Evolutionary conservation across 108 stramenopile species (phyloP).

Genomic region (Nannochloropsis oceanica): DNA sequence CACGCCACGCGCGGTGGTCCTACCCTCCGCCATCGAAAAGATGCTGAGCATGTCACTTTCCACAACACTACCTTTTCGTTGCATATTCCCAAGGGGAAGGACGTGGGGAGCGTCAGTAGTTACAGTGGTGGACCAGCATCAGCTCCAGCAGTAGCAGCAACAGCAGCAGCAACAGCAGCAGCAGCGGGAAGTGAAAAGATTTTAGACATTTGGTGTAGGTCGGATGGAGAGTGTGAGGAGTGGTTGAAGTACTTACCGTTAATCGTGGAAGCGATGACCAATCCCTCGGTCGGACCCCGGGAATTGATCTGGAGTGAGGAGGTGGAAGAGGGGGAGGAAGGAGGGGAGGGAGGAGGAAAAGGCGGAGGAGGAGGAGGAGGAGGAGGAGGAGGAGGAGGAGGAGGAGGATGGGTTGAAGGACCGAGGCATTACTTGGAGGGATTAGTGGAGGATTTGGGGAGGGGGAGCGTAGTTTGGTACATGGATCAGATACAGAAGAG

Average conservation of each 20-base stretch:
- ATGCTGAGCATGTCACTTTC: not conserved
- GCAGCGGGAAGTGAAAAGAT: not conserved
- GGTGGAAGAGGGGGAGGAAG: not conserved
- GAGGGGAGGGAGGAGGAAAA: not conserved
- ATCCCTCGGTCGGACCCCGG: not conserved
- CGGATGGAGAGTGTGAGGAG: not conserved
- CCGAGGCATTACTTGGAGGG: not conserved
- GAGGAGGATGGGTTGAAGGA: not conserved
- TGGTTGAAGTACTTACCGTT: not conserved
- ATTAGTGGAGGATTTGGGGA: not conserved
- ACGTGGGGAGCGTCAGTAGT: not conserved
- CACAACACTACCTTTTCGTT: not conserved
- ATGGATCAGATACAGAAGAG: not conserved
- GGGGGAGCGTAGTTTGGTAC: not conserved
- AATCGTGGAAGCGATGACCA: not conserved
- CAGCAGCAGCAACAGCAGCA: not conserved
- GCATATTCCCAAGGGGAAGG: not conserved
- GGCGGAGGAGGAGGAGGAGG: not conserved
- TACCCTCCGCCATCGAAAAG: not conserved
- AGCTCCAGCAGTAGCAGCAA: not conserved
- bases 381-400: not conserved
- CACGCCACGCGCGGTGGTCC: not conserved
- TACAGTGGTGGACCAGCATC: not conserved
- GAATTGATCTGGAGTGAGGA: not conserved
- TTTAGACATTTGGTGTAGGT: not conserved